Base-by-base conservation (phyloP, 306 rosid genomes). In the Malus sylvestris region DNA sequence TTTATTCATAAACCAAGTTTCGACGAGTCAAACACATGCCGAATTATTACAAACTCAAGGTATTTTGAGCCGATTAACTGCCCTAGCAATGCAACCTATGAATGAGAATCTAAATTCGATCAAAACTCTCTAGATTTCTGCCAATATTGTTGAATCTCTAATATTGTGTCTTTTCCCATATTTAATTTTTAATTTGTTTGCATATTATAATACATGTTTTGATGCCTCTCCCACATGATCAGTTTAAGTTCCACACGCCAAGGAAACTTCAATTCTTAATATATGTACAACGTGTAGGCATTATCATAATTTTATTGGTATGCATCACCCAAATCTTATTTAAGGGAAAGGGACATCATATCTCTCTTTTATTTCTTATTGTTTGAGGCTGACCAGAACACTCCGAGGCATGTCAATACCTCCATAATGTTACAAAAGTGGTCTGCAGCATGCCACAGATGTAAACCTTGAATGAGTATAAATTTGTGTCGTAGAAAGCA, bases 231-330 rank as follows among this genome's bases (percentile, higher is more conserved):
- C 70, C 22, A 8, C 71, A 58, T 72, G 53, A 82, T 72, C 59
- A 82, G 67, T 77, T 80, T 73, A 83, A 85, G 85, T 80, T 78
- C 81, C 87, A 85, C 91, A 89, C 93, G 93, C 80, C 77, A 87
- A 83, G 84, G 78, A 87, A 78, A 63, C 87, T 38, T 18, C 60
- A 73, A 76, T 46, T 71, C 79, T 75, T 82, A 51, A 76, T 59
- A 20, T 11, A 27, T 9, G 16, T 49, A 65, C 69, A 33, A 81
- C 67, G 19, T 72, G 79, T 78, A 52, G 76, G 76, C 29, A 70
- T 71, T 71, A 70, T 35, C 65, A 40, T 85, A 76, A 83, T 44
- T 29, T 12, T 16, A 8, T 58, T 42, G 32, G 18, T 10, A 10
- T 10, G 9, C 10, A 27, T 33, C 68, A 64, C 68, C 68, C 8